Conservation (phyloP, 768 basidiomycete species). For the Dacryopinax spathularia region DNA sequence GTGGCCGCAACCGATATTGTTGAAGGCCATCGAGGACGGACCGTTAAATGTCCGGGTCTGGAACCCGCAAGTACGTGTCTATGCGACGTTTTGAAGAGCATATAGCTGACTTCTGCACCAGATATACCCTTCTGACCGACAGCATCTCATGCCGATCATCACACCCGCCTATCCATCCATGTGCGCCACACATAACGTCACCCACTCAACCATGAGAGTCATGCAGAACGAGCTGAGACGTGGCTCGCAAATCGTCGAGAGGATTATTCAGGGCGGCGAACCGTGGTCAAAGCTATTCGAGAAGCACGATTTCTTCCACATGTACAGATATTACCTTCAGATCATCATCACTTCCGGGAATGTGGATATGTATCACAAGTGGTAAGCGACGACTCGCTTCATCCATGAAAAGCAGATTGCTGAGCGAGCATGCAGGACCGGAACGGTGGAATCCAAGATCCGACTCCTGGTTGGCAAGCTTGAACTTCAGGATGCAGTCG, state of each 20-base stretch:
- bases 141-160: slow-evolving; percentile 99
- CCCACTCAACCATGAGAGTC: slow-evolving; percentile 85
- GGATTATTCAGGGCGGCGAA: slow-evolving; percentile 68
- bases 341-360: slow-evolving; percentile 82
- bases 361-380: slow-evolving; percentile 78
- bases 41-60: slow-evolving; percentile 87
- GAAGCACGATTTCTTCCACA: slow-evolving; percentile 94
- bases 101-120: slow-evolving; percentile 22
- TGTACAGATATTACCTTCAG: slow-evolving; percentile 92
- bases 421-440: slow-evolving; percentile 39
- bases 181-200: slow-evolving; percentile 98
- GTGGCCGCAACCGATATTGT: slow-evolving; percentile 95
- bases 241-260: slow-evolving; percentile 88
- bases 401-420: neutral
- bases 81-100: slow-evolving; percentile 1
- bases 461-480: slow-evolving; percentile 96
- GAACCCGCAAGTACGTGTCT: slow-evolving; percentile 72
- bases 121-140: slow-evolving; percentile 80
- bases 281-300: slow-evolving; percentile 88
- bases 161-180: slow-evolving; percentile 98
- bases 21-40: slow-evolving; percentile 94
- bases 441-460: slow-evolving; percentile 95
- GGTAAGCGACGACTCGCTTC: slow-evolving; percentile 38
- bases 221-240: slow-evolving; percentile 92
- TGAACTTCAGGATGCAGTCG: slow-evolving; percentile 84